These are phyloP conservation scores for Fusarium tanahbumbuense DNA, from an alignment of 2,329 filamentous ascomycete species.

Conservation along the genomic window DNA sequence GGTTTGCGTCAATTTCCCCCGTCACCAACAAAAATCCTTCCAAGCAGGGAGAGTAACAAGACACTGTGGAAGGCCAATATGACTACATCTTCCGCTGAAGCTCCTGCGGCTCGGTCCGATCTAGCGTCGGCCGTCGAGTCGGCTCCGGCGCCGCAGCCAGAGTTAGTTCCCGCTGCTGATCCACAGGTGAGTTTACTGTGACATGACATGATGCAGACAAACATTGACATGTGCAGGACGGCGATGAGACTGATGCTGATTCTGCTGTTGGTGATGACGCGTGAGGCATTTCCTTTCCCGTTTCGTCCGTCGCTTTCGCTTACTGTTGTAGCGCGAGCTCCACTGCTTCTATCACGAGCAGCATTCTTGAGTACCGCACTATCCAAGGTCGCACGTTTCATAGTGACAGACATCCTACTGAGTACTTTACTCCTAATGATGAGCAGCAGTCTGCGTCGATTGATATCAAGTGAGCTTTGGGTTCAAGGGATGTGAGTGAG, in stretches of 20 bases:
- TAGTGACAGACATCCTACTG: conserved; percentile 37
- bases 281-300: not conserved
- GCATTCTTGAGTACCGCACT: conserved; percentile 42
- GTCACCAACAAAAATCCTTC: conserved; percentile 4
- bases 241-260: conserved; percentile 24
- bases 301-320: not conserved
- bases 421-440: conserved; percentile 44
- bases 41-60: not conserved
- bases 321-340: conserved; percentile 34
- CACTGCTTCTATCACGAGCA: conserved; percentile 40
- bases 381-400: conserved; percentile 42
- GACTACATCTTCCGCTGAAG: not conserved
- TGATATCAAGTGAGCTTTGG: conserved; percentile 34
- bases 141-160: conserved; percentile 27
- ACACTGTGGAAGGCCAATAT: conserved; percentile 19
- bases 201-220: not conserved
- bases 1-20: not conserved
- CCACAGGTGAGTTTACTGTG: conserved; percentile 22
- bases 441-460: conserved; percentile 43
- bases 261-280: conserved; percentile 34
- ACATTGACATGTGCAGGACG: conserved; percentile 4
- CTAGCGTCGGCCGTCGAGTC: conserved; percentile 23
- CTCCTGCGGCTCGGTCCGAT: conserved; percentile 25
- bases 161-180: conserved; percentile 35
- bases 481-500: rapidly evolving